Conservation (phyloP, 2,329 filamentous ascomycete species). For the Phyllosticta citrichinensis region DNA sequence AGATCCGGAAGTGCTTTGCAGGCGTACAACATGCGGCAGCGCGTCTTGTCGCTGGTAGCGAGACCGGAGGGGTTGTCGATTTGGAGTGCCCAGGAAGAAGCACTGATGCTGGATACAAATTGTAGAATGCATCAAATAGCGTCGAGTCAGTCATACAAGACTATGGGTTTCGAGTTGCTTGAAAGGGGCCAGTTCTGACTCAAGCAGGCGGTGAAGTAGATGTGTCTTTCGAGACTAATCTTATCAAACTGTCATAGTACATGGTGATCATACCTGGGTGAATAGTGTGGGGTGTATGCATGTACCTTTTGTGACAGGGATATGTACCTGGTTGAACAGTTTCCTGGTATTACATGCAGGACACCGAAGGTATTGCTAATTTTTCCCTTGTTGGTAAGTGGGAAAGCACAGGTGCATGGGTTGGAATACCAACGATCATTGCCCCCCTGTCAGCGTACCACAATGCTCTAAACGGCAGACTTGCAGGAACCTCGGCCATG, state of each 20-base stretch:
- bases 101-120: neutral
- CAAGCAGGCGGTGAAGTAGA: neutral
- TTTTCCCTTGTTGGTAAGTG: neutral
- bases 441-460: neutral
- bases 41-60: neutral
- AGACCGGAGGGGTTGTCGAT: neutral
- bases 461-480: neutral
- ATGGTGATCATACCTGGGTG: neutral
- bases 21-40: neutral
- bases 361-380: neutral
- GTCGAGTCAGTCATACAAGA: neutral
- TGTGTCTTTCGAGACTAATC: neutral
- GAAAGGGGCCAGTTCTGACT: neutral
- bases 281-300: neutral
- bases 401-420: neutral
- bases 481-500: neutral
- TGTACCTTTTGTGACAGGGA: neutral
- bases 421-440: neutral
- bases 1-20: neutral
- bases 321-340: neutral
- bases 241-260: neutral
- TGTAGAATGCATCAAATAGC: neutral
- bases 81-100: neutral
- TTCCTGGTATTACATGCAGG: neutral
- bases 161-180: neutral